Conservation (phyloP, 148 eudicot species). For the Talinum fruticosum region DNA sequence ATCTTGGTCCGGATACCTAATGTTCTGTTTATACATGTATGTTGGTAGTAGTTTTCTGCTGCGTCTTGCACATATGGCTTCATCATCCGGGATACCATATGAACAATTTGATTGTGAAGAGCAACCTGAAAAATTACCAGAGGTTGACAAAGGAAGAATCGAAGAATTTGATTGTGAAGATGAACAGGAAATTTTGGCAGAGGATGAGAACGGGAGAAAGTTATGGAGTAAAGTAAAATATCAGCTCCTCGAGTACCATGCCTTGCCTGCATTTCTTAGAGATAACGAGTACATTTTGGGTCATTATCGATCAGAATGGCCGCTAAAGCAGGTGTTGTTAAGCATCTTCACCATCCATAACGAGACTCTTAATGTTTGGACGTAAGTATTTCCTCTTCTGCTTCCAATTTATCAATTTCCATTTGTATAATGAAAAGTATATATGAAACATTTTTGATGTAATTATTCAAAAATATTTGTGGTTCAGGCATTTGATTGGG, state of each 20-base stretch:
- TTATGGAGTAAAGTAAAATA: constrained; percentile 32
- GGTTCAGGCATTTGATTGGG: constrained; percentile 91
- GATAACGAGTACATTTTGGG: constrained; percentile 55
- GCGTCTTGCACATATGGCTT: constrained; percentile 23
- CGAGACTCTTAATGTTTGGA: constrained; percentile 60
- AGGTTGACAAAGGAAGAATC: background rate
- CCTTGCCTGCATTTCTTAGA: constrained; percentile 44
- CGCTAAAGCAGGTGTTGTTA: constrained; percentile 40
- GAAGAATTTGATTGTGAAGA: constrained; percentile 29
- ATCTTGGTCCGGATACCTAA: no score
- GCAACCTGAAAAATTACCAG: constrained; percentile 7
- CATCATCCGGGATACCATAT: constrained; percentile 18
- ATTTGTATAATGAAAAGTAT: no score
- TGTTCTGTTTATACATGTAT: background rate
- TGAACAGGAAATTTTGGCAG: constrained; percentile 17
- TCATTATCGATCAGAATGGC: constrained; percentile 51
- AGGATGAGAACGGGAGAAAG: constrained; percentile 28
- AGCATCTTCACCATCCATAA: constrained; percentile 51
- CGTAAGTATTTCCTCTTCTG: constrained; percentile 37
- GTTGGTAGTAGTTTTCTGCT: background rate
- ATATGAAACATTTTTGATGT: no score
- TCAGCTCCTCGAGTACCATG: constrained; percentile 41
- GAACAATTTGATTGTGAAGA: constrained; percentile 29
- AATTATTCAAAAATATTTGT: no score
- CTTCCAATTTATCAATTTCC: background rate